These are phyloP conservation scores for Diplodia seriata DNA, from an alignment of 2,329 filamentous ascomycete genomes.

Conservation along the genomic window DNA sequence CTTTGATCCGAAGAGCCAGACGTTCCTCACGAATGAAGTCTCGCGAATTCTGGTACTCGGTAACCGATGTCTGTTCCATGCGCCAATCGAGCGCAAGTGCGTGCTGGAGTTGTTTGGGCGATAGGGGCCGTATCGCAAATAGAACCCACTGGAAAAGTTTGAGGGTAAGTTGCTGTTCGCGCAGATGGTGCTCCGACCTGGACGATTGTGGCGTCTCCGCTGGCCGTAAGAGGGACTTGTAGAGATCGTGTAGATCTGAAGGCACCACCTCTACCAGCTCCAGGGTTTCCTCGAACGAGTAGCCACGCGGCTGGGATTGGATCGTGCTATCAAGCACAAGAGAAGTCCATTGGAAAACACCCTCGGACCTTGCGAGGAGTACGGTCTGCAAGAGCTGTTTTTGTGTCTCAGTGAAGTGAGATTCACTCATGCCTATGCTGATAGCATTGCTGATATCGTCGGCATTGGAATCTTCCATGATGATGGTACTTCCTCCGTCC, in stretches of 20 bases:
- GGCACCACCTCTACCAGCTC: background rate
- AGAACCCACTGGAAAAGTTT: slow-evolving; percentile 9
- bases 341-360: background rate
- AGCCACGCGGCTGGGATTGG: background rate
- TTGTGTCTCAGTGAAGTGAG: background rate
- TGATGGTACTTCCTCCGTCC: background rate
- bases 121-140: background rate
- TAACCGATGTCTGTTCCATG: background rate
- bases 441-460: background rate
- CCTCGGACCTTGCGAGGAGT: background rate
- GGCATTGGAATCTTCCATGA: background rate
- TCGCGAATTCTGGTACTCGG: background rate
- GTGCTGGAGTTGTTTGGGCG: background rate
- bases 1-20: background rate
- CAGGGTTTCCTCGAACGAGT: background rate
- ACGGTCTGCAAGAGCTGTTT: background rate
- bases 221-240: background rate
- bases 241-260: background rate
- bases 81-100: background rate
- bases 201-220: no score
- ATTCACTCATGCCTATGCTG: background rate
- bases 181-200: background rate
- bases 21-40: background rate
- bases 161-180: background rate
- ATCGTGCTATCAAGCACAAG: background rate